Conservation (phyloP, 75 land plant species). For the Selaginella moellendorffii region DNA sequence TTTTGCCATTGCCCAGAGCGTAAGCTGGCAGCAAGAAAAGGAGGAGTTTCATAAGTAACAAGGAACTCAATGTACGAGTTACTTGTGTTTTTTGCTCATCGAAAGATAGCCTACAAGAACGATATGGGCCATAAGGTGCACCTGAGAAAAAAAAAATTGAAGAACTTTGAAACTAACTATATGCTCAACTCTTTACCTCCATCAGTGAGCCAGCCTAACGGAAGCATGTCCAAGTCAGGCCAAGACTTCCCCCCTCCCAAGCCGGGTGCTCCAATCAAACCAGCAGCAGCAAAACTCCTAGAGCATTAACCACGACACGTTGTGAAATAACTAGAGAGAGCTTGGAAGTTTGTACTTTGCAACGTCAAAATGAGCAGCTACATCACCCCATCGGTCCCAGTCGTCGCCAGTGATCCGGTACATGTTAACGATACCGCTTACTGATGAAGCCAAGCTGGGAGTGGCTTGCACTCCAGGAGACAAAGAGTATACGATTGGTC, state of each 20-base stretch:
- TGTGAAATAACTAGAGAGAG: background rate
- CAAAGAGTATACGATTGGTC: slow-evolving; percentile 7
- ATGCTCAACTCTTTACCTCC: background rate
- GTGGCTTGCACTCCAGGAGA: background rate
- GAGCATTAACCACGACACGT: background rate
- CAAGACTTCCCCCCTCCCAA: background rate
- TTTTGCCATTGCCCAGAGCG: slow-evolving; percentile 16
- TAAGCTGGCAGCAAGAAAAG: background rate
- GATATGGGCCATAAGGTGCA: slow-evolving; percentile 7
- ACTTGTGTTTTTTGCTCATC: background rate
- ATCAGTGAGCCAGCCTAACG: slow-evolving; percentile 5
- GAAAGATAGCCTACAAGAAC: background rate
- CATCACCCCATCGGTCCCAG: slow-evolving; percentile 4
- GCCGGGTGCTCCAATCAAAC: slow-evolving; percentile 1
- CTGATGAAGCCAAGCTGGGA: background rate
- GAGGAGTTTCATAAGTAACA: too few relatives aligned
- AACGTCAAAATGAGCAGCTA: background rate
- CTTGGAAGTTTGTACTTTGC: slow-evolving; percentile 3
- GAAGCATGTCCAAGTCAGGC: slow-evolving; percentile 10
- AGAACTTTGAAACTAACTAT: background rate
- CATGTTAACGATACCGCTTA: background rate
- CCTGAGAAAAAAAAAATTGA: background rate
- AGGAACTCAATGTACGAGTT: background rate
- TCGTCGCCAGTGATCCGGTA: slow-evolving; percentile 2
- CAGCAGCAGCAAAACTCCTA: slow-evolving; percentile 2